Percentiles rank a stretch among this genome's conserved stretches.
These are phyloP conservation scores for Prunus mira DNA, from an alignment of 306 rosid species.

Conservation along the genomic window DNA sequence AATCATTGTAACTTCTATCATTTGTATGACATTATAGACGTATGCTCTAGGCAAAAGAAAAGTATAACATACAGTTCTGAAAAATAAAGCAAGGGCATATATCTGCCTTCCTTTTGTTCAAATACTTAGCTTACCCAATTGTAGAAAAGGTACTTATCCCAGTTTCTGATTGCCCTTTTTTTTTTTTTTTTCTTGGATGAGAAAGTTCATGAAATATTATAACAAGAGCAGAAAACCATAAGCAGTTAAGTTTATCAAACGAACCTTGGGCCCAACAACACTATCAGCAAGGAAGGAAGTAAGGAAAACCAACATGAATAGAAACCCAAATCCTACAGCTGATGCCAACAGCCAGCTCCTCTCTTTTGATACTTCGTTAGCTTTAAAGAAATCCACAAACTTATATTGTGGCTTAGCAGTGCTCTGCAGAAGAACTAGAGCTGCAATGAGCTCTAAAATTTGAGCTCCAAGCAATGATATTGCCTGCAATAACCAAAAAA, in stretches of 20 bases:
- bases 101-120: too few relatives aligned
- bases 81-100: too few relatives aligned
- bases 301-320: conserved; percentile 45
- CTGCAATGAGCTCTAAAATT: conserved; percentile 50
- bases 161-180: neutral
- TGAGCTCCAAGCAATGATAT: conserved; percentile 61
- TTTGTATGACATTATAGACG: too few relatives aligned
- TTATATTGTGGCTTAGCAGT: conserved; percentile 57
- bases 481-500: conserved; percentile 39
- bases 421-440: conserved; percentile 51
- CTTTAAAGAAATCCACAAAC: conserved; percentile 41
- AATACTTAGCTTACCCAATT: too few relatives aligned
- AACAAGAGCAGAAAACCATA: neutral
- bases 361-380: conserved; percentile 20
- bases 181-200: too few relatives aligned
- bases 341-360: conserved; percentile 72
- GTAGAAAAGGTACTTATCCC: neutral
- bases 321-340: conserved; percentile 62
- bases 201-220: neutral
- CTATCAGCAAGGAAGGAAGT: conserved; percentile 48
- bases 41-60: too few relatives aligned
- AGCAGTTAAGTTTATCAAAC: conserved; percentile 14
- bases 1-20: too few relatives aligned
- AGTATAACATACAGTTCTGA: too few relatives aligned
- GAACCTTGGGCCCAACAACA: conserved; percentile 60